Percentiles rank a stretch among this genome's conserved stretches.
phyloP scores from a whole-genome alignment of 2,329 filamentous ascomycete species.

The Xenoacremonium recifei region DNA sequence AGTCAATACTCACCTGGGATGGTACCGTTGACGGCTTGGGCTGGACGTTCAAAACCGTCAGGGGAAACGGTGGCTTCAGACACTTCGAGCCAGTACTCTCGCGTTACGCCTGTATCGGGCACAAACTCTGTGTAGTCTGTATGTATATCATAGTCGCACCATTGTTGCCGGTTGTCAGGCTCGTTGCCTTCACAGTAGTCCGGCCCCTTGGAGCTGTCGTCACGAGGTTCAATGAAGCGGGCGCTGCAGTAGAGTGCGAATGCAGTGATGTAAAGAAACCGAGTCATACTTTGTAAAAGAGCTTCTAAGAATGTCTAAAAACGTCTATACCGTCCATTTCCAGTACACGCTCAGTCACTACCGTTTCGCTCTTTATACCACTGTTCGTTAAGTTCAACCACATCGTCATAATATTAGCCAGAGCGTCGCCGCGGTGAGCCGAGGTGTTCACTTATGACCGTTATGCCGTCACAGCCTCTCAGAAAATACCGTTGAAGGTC shows the following conservation, averaged over 20 bases:
- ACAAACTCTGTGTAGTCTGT: constrained; percentile 43
- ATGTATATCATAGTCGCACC: constrained; percentile 48
- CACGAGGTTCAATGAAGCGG: neutral
- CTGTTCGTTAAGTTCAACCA: too few relatives aligned
- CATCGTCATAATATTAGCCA: too few relatives aligned
- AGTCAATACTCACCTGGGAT: constrained; percentile 35
- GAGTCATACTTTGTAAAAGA: neutral
- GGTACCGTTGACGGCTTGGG: constrained; percentile 52
- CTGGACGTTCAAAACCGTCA: constrained; percentile 43
- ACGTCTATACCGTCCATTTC: too few relatives aligned
- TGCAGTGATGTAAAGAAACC: neutral
- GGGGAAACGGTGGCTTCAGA: constrained; percentile 39
- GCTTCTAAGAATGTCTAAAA: too few relatives aligned
- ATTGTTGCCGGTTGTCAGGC: constrained; percentile 33
- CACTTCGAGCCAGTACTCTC: constrained; percentile 48
- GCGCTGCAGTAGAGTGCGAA: neutral
- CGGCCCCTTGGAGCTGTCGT: neutral
- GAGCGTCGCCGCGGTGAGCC: too few relatives aligned
- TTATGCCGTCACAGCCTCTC: too few relatives aligned
- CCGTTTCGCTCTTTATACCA: too few relatives aligned
- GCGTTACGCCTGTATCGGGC: constrained; percentile 48
- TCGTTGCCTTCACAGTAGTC: constrained; percentile 25
- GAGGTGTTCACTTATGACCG: too few relatives aligned
- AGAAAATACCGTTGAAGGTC: too few relatives aligned
- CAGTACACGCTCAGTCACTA: too few relatives aligned